A percentile compares a stretch with the other conserved stretches of the same genome.
Conservation (phyloP, 2,329 filamentous ascomycete species). For the Fusarium heterosporum region DNA sequence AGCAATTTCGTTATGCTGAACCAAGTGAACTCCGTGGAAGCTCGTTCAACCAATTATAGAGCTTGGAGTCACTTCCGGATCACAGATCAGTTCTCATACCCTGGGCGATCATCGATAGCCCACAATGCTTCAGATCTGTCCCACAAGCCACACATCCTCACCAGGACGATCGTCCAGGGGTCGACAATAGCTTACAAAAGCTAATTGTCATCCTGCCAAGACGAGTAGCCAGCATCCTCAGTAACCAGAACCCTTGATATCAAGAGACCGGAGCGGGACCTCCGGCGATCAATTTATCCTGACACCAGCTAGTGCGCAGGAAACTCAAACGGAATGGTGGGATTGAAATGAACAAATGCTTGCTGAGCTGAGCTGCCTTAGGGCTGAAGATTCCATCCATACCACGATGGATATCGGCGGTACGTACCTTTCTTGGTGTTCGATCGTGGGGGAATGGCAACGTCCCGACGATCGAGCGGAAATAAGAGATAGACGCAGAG, state of each 20-base stretch:
- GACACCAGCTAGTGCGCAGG: conserved; percentile 1
- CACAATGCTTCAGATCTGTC: conserved; percentile 28
- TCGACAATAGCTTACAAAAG: conserved; percentile 10
- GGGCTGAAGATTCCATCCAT: not conserved
- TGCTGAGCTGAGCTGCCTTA: too few relatives aligned
- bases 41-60: conserved; percentile 8
- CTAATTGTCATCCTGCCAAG: conserved; percentile 1
- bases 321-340: too few relatives aligned
- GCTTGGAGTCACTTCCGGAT: not conserved
- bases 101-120: conserved; percentile 9
- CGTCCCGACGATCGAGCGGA: conserved; percentile 17
- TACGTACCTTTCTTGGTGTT: not conserved
- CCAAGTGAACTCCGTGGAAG: not conserved
- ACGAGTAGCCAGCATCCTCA: not conserved
- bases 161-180: conserved; percentile 2
- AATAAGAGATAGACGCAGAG: conserved; percentile 3
- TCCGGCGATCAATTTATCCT: too few relatives aligned
- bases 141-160: conserved; percentile 16
- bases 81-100: conserved; percentile 10
- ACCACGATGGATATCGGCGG: too few relatives aligned
- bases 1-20: not conserved
- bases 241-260: conserved; percentile 3
- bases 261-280: conserved; percentile 9
- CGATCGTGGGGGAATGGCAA: conserved; percentile 21
- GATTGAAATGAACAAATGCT: too few relatives aligned